Conservation (phyloP, 176 grass and related monocot species). For the Lolium perenne region DNA sequence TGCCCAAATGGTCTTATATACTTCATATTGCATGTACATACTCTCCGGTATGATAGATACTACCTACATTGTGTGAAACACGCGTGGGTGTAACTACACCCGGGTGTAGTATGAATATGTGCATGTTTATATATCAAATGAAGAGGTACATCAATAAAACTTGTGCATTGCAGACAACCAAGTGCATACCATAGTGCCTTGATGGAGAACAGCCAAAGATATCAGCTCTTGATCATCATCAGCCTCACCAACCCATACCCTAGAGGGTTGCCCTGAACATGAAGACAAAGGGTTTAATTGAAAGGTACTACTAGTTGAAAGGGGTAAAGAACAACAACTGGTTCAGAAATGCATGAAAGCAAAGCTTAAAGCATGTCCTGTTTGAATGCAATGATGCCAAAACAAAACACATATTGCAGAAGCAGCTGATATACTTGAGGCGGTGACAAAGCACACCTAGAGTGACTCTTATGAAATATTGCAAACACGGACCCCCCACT, state of each 20-base stretch:
- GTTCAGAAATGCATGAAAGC: conserved; percentile 24
- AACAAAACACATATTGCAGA: conserved; percentile 27
- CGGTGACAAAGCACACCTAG: not conserved
- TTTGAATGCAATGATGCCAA: conserved; percentile 15
- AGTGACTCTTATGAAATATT: conserved; percentile 1
- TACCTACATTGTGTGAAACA: too few species aligned
- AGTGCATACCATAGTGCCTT: conserved; percentile 55
- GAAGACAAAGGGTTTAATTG: conserved; percentile 34
- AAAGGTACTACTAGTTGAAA: conserved; percentile 30
- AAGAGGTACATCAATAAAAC: conserved; percentile 34
- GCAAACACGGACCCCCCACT: conserved; percentile 6
- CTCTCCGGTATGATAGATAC: too few species aligned
- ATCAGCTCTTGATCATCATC: conserved; percentile 80
- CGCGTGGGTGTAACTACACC: too few species aligned
- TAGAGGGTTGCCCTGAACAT: conserved; percentile 63
- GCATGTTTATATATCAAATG: not conserved
- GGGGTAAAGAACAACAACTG: conserved; percentile 24
- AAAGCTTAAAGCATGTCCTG: conserved; percentile 28
- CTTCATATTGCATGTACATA: too few species aligned
- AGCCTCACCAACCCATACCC: conserved; percentile 76
- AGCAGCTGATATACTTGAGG: not conserved
- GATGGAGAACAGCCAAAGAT: conserved; percentile 79
- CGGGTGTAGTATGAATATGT: too few species aligned
- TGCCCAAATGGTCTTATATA: too few species aligned
- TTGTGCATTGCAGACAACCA: conserved; percentile 16